These are phyloP conservation scores for Myriosclerotinia duriaeana DNA, from an alignment of 2,329 filamentous ascomycete genomes.

Conservation along the genomic window DNA sequence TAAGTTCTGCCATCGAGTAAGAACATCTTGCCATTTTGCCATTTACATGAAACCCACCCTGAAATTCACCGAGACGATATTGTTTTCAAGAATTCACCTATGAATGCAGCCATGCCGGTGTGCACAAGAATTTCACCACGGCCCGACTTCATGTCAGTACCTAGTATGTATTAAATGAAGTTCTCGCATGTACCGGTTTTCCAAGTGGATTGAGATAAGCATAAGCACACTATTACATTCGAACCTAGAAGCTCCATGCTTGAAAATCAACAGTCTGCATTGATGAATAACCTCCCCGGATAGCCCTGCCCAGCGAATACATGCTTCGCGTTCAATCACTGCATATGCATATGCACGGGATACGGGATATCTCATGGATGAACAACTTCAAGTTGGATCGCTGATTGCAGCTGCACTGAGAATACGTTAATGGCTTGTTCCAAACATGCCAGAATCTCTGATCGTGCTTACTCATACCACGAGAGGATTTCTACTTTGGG, in stretches of 20 bases:
- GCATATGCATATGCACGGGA: background rate
- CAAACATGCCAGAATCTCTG: background rate
- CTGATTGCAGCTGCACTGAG: background rate
- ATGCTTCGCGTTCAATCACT: background rate
- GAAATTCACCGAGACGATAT: background rate
- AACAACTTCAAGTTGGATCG: background rate
- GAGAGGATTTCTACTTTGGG: background rate
- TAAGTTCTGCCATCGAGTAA: background rate
- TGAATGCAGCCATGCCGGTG: background rate
- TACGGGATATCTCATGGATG: background rate
- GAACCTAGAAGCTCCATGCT: background rate
- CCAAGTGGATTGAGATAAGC: background rate
- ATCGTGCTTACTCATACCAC: background rate
- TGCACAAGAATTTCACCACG: background rate
- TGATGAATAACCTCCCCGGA: too few relatives aligned
- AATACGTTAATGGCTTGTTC: background rate
- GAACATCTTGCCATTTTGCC: background rate
- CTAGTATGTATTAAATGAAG: too few relatives aligned
- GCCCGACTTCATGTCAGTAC: too few relatives aligned
- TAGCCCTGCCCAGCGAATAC: too few relatives aligned
- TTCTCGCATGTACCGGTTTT: background rate
- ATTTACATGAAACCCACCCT: background rate
- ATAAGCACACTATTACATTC: background rate
- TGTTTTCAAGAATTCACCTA: background rate
- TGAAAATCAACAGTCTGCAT: background rate